Evolutionary conservation across 768 basidiomycete genomes (phyloP).

Genomic region (Panaeolus papilionaceus): DNA sequence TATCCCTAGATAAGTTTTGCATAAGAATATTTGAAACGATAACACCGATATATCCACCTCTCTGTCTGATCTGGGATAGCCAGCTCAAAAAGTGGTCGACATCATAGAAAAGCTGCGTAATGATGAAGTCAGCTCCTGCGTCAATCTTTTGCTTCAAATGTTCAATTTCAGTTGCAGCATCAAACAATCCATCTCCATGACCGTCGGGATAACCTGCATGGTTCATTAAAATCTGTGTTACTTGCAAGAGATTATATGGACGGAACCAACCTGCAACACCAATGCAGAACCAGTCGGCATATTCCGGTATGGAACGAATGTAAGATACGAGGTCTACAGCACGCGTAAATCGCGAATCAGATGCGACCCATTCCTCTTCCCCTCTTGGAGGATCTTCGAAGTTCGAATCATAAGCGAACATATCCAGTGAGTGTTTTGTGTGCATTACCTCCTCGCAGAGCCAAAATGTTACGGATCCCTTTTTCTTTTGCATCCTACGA

Average conservation of each 20-base stretch:
- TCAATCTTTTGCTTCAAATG: slow-evolving; percentile 88
- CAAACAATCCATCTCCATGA: slow-evolving; percentile 64
- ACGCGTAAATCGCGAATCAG: slow-evolving; percentile 83
- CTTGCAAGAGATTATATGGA: slow-evolving; percentile 13
- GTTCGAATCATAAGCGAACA: slow-evolving; percentile 13
- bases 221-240: slow-evolving; percentile 18
- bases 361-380: slow-evolving; percentile 91
- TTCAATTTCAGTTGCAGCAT: slow-evolving; percentile 68
- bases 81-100: slow-evolving; percentile 85
- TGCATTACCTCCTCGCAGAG: slow-evolving; percentile 83
- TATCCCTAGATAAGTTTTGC: slow-evolving; percentile 65
- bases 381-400: slow-evolving; percentile 87
- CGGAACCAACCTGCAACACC: slow-evolving; percentile 82
- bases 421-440: background rate
- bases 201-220: slow-evolving; percentile 88
- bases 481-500: slow-evolving; percentile 75
- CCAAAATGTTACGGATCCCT: slow-evolving; percentile 90
- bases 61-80: slow-evolving; percentile 72
- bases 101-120: slow-evolving; percentile 98
- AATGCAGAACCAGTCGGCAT: slow-evolving; percentile 86
- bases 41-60: slow-evolving; percentile 54
- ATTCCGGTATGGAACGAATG: slow-evolving; percentile 79
- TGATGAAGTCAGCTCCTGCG: slow-evolving; percentile 94
- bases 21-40: background rate
- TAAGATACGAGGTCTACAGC: slow-evolving; percentile 92